Conservation (phyloP, 2,329 filamentous ascomycete species). For the Aspergillus novoparasiticus region DNA sequence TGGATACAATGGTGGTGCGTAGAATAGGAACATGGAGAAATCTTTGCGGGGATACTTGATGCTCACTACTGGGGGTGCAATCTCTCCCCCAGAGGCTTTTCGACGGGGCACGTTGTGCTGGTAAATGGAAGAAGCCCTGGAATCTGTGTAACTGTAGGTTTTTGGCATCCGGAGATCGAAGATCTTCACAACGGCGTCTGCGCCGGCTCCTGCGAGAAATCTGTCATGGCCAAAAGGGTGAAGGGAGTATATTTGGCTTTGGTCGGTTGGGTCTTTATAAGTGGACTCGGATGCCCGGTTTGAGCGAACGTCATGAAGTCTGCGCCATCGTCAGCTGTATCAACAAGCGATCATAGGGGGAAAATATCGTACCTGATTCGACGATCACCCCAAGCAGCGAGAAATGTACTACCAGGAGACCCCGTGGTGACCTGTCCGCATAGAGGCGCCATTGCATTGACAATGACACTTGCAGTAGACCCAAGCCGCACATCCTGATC, state of each 20-base stretch:
- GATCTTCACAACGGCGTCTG: slow-evolving; percentile 62
- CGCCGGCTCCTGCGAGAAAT: slow-evolving; percentile 59
- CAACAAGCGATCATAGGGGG: background rate
- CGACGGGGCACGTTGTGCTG: background rate
- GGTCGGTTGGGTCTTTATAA: slow-evolving; percentile 60
- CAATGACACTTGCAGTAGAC: slow-evolving; percentile 25
- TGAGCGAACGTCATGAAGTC: slow-evolving; percentile 64
- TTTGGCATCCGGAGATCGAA: slow-evolving; percentile 62
- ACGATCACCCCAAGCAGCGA: slow-evolving; percentile 64
- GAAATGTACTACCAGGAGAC: slow-evolving; percentile 54
- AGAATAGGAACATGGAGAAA: slow-evolving; percentile 48
- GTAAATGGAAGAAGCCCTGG: slow-evolving; percentile 16
- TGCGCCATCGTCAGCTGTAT: slow-evolving; percentile 19
- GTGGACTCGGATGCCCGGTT: slow-evolving; percentile 49
- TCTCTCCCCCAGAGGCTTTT: background rate
- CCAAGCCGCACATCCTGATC: slow-evolving; percentile 27
- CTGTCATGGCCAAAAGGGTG: slow-evolving; percentile 58
- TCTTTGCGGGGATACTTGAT: slow-evolving; percentile 30
- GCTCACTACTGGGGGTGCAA: slow-evolving; percentile 1
- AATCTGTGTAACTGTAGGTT: slow-evolving; percentile 36
- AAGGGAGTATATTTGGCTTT: slow-evolving; percentile 61
- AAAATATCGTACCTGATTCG: slow-evolving; percentile 42
- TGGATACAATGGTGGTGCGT: slow-evolving; percentile 22
- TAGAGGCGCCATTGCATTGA: slow-evolving; percentile 43
- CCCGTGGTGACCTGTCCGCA: slow-evolving; percentile 24